Conservation (phyloP, 345 rosid genomes). For the Lagerstroemia speciosa region DNA sequence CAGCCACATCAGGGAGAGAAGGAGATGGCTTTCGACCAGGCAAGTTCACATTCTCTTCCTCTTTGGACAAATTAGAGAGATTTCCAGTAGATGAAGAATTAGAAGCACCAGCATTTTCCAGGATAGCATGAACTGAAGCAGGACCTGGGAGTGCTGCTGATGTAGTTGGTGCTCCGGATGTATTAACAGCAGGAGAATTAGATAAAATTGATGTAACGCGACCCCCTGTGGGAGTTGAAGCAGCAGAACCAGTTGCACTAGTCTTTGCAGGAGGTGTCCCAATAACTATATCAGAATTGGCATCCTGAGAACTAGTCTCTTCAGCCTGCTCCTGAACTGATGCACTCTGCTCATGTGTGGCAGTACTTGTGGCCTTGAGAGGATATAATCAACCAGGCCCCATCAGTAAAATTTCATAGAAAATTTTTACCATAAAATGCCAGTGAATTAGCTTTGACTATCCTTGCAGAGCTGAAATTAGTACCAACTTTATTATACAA, state of each 20-base stretch:
- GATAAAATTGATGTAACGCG: slow-evolving; percentile 42
- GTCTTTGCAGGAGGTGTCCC: slow-evolving; percentile 66
- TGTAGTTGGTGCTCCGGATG: slow-evolving; percentile 33
- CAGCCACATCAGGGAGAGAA: slow-evolving; percentile 50
- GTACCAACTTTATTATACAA: background rate
- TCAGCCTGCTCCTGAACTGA: slow-evolving; percentile 58
- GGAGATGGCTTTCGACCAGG: slow-evolving; percentile 59
- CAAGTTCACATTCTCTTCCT: slow-evolving; percentile 61
- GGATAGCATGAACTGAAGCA: slow-evolving; percentile 39
- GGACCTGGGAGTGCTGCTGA: slow-evolving; percentile 41
- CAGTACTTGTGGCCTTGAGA: slow-evolving; percentile 40
- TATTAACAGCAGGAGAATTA: slow-evolving; percentile 39
- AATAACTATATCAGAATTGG: slow-evolving; percentile 47
- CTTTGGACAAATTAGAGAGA: slow-evolving; percentile 44
- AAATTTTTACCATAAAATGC: background rate
- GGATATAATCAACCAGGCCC: slow-evolving; percentile 6
- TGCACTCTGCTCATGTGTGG: slow-evolving; percentile 39
- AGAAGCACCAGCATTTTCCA: slow-evolving; percentile 40
- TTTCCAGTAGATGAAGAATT: slow-evolving; percentile 54
- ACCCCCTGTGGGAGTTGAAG: slow-evolving; percentile 51
- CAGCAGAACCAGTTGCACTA: slow-evolving; percentile 38
- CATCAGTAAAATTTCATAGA: slow-evolving; percentile 1
- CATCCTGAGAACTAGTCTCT: slow-evolving; percentile 55
- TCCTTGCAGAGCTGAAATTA: background rate
- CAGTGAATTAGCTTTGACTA: background rate